Evolutionary conservation across 495 filamentous ascomycete species (phyloP), one percentile per base, ranked within the genome.

Genomic region (Neurospora cerealis): DNA sequence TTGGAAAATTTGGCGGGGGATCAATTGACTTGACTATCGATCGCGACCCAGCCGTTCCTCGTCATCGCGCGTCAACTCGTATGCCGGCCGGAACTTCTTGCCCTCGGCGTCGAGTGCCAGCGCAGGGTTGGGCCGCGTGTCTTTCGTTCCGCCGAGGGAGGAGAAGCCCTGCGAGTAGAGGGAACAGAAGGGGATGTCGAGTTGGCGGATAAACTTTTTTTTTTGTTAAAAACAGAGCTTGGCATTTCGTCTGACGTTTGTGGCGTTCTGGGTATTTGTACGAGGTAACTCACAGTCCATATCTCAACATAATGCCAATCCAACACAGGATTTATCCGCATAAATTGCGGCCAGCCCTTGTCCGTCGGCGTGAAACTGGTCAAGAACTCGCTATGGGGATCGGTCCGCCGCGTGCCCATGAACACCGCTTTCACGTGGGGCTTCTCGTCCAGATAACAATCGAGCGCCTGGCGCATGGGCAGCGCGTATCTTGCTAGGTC

Each of bases 271-370:
- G 38, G 38, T 19, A 42, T n/a, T n/a, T n/a, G n/a, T n/a, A n/a
- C n/a, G n/a, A n/a, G n/a, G n/a, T 19, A 71, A 89, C 90, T 83
- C 75, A 91, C 91, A 6, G 91, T 88, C 96, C 96, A 97, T 73
- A 99, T 94, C 81, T 98, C 95, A 19, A 89, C 89, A 83, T 97
- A 99, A 80, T 95, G 92, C 96, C 96, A 98, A 79, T 98, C 96
- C 78, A 99, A 93, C 10, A 99, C 92, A 0, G 96, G 96, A 83
- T 98, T 94, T 48, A 97, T 85, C 66, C 96, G 87, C 90, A 98
- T 94, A 78, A 99, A 97, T 72, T 86, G 82, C 34, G 96, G 96
- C 96, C 96, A 99, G 4, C 91, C 96, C 37, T 86, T 81, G 84
- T 99, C 96, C 5, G 96, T 99, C 71, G 83, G 85, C 79, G 96